Evolutionary conservation across 176 grass and related monocot species (phyloP).

Genomic region (Alloteropsis semialata): DNA sequence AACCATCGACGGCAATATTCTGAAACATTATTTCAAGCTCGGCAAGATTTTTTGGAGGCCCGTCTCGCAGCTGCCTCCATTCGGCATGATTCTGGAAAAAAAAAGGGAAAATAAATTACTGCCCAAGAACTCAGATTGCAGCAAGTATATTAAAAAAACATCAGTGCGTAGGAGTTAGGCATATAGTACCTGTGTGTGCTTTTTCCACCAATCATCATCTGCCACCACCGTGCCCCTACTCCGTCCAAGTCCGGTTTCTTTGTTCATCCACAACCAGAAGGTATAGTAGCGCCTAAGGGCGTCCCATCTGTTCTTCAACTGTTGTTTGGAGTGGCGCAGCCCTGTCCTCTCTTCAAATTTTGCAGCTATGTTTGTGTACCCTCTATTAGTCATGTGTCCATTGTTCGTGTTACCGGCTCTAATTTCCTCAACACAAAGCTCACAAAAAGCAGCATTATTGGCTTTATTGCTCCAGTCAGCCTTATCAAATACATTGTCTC

Average conservation of each 20-base stretch:
- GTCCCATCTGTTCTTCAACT: background rate
- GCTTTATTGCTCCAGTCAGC: background rate
- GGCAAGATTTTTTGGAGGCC: background rate
- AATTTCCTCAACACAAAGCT: too few species aligned
- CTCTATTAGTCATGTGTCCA: background rate
- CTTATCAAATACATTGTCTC: background rate
- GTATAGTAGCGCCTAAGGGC: background rate
- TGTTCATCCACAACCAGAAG: background rate
- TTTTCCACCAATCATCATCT: background rate
- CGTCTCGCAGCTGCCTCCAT: background rate
- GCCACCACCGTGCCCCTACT: background rate
- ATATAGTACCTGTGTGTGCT: background rate
- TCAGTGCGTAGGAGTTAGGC: background rate
- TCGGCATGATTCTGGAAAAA: background rate
- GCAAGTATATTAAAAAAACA: background rate
- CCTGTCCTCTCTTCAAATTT: background rate
- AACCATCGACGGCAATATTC: too few species aligned
- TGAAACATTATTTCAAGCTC: too few species aligned
- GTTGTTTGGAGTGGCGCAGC: background rate
- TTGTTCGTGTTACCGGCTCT: background rate
- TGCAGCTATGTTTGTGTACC: background rate
- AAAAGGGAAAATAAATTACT: background rate
- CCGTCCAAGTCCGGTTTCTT: background rate
- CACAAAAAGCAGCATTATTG: background rate
- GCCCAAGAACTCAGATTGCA: too few species aligned